These are phyloP conservation scores for Blumeria hordei DNA, from an alignment of 2,329 filamentous ascomycete species.

Conservation along the genomic window DNA sequence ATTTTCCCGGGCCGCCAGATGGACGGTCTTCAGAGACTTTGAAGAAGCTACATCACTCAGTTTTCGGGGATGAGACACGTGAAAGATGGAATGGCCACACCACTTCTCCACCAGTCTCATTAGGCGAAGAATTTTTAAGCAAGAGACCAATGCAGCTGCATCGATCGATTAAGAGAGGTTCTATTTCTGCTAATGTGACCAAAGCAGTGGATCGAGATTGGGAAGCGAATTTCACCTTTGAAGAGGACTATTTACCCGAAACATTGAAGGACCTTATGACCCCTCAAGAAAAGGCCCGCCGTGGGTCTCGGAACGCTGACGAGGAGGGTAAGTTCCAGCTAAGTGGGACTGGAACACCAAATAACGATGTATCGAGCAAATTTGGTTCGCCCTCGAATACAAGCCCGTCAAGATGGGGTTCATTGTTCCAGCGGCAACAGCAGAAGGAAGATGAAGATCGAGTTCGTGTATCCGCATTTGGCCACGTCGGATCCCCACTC, in stretches of 20 bases:
- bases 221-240: conserved; percentile 50
- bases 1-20: conserved; percentile 41
- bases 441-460: conserved; percentile 25
- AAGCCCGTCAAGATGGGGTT: conserved; percentile 36
- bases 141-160: conserved; percentile 48
- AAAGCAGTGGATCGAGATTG: conserved; percentile 35
- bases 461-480: conserved; percentile 30
- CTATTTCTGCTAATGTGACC: conserved; percentile 44
- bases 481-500: conserved; percentile 40
- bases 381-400: conserved; percentile 34
- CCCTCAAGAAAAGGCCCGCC: conserved; percentile 39
- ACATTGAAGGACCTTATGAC: conserved; percentile 41
- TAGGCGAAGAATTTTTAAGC: conserved; percentile 37
- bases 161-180: conserved; percentile 39
- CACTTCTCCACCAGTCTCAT: conserved; percentile 18
- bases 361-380: conserved; percentile 24
- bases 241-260: conserved; percentile 71
- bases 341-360: conserved; percentile 19
- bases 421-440: conserved; percentile 33
- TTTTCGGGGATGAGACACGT: conserved; percentile 33
- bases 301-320: conserved; percentile 35
- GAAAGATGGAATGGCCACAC: conserved; percentile 34
- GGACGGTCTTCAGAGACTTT: conserved; percentile 36
- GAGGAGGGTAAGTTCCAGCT: conserved; percentile 21
- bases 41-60: conserved; percentile 40